Conservation (phyloP, 192 early-diverging fungal species). For the Entomortierella beljakovae region DNA sequence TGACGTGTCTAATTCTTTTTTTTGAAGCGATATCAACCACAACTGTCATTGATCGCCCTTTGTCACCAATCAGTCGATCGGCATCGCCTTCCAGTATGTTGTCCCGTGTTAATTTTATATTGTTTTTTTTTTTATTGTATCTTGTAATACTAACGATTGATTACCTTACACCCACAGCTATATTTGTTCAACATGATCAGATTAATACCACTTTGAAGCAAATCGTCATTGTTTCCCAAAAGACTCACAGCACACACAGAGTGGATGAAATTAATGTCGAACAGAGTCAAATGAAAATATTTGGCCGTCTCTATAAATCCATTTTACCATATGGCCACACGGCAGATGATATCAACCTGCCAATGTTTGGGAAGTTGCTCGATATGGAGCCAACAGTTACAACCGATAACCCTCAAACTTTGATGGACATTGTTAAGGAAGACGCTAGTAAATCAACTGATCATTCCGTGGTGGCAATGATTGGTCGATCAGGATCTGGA, state of each 20-base stretch:
- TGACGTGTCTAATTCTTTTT: no score
- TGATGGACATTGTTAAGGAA: conserved; percentile 21
- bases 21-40: no score
- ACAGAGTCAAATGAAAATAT: conserved; percentile 20
- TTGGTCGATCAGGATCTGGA: conserved; percentile 47
- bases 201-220: neutral
- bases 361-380: conserved; percentile 38
- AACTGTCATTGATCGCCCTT: no score
- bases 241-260: neutral
- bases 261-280: conserved; percentile 18
- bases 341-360: conserved; percentile 16
- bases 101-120: no score
- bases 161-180: no score
- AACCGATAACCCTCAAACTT: conserved; percentile 14
- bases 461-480: conserved; percentile 35
- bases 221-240: neutral
- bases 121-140: no score
- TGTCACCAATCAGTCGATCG: no score
- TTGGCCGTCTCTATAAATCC: conserved; percentile 35
- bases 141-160: no score
- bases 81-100: no score
- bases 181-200: neutral
- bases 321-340: conserved; percentile 22
- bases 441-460: conserved; percentile 8
- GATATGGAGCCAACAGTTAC: conserved; percentile 29